Evolutionary conservation across 176 grass and related monocot species (phyloP).

Genomic region (Aechmea fasciata): DNA sequence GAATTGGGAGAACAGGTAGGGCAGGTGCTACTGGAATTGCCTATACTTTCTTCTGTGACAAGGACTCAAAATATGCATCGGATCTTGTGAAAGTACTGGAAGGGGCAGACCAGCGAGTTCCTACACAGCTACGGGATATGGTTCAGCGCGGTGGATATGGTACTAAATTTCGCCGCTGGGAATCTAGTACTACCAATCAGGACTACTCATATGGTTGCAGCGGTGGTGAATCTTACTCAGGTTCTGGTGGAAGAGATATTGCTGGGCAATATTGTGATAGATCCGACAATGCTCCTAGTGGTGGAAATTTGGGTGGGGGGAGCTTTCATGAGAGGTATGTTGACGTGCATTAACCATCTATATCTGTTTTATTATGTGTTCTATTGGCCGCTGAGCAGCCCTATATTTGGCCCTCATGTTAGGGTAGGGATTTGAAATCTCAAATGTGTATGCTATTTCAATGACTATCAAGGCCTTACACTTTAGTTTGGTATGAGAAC

Average conservation of each 20-base stretch:
- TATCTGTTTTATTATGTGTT: too few relatives aligned
- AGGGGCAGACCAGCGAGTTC: constrained; percentile 59
- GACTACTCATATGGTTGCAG: constrained; percentile 41
- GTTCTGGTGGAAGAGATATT: not conserved
- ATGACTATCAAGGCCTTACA: too few relatives aligned
- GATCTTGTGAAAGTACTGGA: constrained; percentile 92
- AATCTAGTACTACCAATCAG: not conserved
- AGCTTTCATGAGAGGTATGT: too few relatives aligned
- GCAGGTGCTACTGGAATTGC: constrained; percentile 73
- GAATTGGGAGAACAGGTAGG: constrained; percentile 94
- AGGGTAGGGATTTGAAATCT: too few relatives aligned
- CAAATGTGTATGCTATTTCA: too few relatives aligned
- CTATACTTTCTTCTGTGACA: constrained; percentile 86
- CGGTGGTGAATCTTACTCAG: not conserved
- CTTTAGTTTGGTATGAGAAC: too few relatives aligned
- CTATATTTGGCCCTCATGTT: too few relatives aligned
- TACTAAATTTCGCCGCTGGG: constrained; percentile 47
- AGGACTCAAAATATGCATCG: constrained; percentile 70
- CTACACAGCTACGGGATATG: constrained; percentile 55
- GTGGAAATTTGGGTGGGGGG: too few relatives aligned
- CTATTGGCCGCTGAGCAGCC: too few relatives aligned
- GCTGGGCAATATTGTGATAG: too few relatives aligned
- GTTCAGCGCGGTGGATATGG: constrained; percentile 62
- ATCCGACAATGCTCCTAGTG: too few relatives aligned
- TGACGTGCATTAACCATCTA: too few relatives aligned